phyloP scores from a whole-genome alignment of 768 basidiomycete genomes.

The Clavaria fumosa region DNA sequence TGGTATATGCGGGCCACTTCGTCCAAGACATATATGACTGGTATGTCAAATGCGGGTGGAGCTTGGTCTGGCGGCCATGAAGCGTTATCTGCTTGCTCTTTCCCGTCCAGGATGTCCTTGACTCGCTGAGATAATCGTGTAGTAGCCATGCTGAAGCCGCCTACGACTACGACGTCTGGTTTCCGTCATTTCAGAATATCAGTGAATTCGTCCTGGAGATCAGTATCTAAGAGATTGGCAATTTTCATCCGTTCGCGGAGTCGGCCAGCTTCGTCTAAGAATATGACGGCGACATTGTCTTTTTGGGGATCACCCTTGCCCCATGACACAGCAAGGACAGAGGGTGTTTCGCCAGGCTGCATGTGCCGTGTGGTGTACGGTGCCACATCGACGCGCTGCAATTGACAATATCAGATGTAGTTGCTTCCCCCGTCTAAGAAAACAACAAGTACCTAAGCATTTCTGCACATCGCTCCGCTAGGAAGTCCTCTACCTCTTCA shows the following conservation, averaged over 20 bases:
- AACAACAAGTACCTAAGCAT: not conserved
- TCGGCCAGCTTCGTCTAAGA: constrained; percentile 77
- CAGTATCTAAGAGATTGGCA: constrained; percentile 67
- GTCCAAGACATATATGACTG: constrained; percentile 74
- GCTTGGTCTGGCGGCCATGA: constrained; percentile 16
- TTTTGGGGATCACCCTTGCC: constrained; percentile 90
- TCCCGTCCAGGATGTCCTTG: constrained; percentile 31
- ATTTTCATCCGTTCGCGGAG: constrained; percentile 82
- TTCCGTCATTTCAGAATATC: constrained; percentile 71
- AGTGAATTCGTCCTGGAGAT: constrained; percentile 55
- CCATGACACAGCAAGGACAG: constrained; percentile 85
- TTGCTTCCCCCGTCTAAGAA: constrained; percentile 1
- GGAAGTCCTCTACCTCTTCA: not conserved
- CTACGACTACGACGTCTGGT: constrained; percentile 80
- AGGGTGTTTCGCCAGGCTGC: constrained; percentile 53
- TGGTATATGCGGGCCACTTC: constrained; percentile 91
- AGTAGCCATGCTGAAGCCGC: constrained; percentile 78
- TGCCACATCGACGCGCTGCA: constrained; percentile 69
- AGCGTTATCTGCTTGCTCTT: constrained; percentile 17
- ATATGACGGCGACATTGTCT: constrained; percentile 75
- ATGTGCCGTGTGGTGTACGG: constrained; percentile 51
- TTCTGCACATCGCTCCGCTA: not conserved
- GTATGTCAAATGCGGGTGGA: constrained; percentile 35
- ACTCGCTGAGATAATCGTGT: constrained; percentile 49
- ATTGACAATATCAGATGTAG: not conserved